phyloP scores from a whole-genome alignment of 1,284 basidiomycete species.

The Ceratorhiza oryzae-sativae region DNA sequence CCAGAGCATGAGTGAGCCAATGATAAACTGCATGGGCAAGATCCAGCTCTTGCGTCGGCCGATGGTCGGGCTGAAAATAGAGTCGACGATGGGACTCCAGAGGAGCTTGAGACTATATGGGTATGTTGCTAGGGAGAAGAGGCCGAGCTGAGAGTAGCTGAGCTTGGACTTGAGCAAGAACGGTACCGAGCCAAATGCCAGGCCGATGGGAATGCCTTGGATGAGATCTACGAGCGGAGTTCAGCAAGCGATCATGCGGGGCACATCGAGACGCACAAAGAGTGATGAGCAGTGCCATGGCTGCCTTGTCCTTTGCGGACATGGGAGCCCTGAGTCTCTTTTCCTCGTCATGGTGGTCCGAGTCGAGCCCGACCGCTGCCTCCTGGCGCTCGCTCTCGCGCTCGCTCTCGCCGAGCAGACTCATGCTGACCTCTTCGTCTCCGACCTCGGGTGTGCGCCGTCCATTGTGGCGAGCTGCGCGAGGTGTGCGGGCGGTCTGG shows the following conservation, averaged over 20 bases:
- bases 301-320: slow-evolving; percentile 79
- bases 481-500: background rate
- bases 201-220: slow-evolving; percentile 93
- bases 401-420: slow-evolving; percentile 67
- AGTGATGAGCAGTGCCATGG: slow-evolving; percentile 85
- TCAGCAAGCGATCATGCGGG: slow-evolving; percentile 28
- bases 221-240: slow-evolving; percentile 70
- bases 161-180: slow-evolving; percentile 95
- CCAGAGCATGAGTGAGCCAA: slow-evolving; percentile 88
- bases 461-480: slow-evolving; percentile 9
- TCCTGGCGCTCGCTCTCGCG: slow-evolving; percentile 63
- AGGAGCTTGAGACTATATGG: slow-evolving; percentile 97
- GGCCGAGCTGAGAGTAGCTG: slow-evolving; percentile 95
- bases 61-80: slow-evolving; percentile 78
- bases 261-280: slow-evolving; percentile 70
- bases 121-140: slow-evolving; percentile 92
- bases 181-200: slow-evolving; percentile 77
- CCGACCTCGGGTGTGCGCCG: slow-evolving; percentile 40
- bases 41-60: slow-evolving; percentile 99
- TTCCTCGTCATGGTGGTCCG: slow-evolving; percentile 49
- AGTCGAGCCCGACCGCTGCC: slow-evolving; percentile 57
- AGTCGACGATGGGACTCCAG: slow-evolving; percentile 98
- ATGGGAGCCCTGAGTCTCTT: slow-evolving; percentile 54
- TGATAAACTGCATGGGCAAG: slow-evolving; percentile 93
- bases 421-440: slow-evolving; percentile 68